Evolutionary conservation across 2,329 filamentous ascomycete genomes (phyloP).

Genomic region (Capronia americana): DNA sequence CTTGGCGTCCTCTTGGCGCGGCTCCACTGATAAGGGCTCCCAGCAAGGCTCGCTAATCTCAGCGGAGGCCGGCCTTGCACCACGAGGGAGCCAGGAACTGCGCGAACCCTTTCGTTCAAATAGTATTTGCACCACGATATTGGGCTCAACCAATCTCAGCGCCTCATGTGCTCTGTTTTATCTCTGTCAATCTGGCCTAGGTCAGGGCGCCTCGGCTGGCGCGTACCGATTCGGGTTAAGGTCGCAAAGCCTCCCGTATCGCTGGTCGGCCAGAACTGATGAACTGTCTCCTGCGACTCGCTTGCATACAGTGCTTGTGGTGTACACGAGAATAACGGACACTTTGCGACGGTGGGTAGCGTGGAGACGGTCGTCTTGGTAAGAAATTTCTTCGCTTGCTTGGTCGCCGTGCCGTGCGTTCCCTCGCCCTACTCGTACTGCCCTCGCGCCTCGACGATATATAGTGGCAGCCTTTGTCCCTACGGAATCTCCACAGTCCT

Average conservation of each 20-base stretch:
- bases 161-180: neutral
- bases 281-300: constrained; percentile 11
- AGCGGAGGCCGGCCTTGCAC: neutral
- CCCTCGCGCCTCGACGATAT: constrained; percentile 15
- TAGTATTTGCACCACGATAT: constrained; percentile 21
- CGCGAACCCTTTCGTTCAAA: constrained; percentile 8
- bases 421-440: neutral
- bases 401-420: constrained; percentile 9
- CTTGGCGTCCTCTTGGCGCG: constrained; percentile 27
- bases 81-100: constrained; percentile 16
- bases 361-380: constrained; percentile 19
- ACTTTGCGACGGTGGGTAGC: constrained; percentile 21
- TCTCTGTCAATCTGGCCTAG: constrained; percentile 23
- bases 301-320: constrained; percentile 13
- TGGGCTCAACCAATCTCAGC: constrained; percentile 20
- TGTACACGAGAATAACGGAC: constrained; percentile 7
- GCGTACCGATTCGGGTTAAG: constrained; percentile 17
- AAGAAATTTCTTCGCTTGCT: constrained; percentile 5
- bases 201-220: constrained; percentile 21
- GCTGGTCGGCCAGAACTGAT: neutral
- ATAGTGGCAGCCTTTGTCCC: constrained; percentile 21
- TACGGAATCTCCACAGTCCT: constrained; percentile 8
- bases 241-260: constrained; percentile 14
- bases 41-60: constrained; percentile 32
- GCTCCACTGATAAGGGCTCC: constrained; percentile 29